A percentile compares a stretch with the other conserved stretches of the same genome.
phyloP scores from a whole-genome alignment of 2,329 filamentous ascomycete species.

The Dothidotthia symphoricarpi region DNA sequence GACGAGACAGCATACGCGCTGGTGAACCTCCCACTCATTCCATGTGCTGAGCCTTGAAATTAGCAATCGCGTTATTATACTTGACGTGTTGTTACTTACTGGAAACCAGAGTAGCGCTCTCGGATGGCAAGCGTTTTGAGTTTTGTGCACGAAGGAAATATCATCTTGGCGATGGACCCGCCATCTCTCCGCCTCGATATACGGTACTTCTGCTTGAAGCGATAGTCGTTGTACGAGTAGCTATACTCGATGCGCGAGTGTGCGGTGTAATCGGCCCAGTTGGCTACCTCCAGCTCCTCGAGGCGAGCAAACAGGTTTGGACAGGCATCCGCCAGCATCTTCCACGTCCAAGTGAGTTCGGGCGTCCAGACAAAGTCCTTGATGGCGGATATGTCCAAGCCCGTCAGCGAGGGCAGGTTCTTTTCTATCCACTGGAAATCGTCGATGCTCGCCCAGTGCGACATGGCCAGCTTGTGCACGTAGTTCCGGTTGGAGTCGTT shows the following conservation, averaged over 20 bases:
- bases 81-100: conserved; percentile 11
- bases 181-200: conserved; percentile 36
- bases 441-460: conserved; percentile 37
- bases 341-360: conserved; percentile 41
- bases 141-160: conserved; percentile 33
- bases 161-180: conserved; percentile 34
- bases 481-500: conserved; percentile 31
- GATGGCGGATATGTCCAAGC: conserved; percentile 37
- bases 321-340: conserved; percentile 32
- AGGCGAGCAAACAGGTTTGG: conserved; percentile 32
- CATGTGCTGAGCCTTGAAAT: conserved; percentile 21
- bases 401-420: conserved; percentile 35
- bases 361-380: conserved; percentile 42
- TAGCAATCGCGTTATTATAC: conserved; percentile 2
- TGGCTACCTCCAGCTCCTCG: conserved; percentile 37
- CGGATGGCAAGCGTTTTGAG: conserved; percentile 37
- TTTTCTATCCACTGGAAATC: conserved; percentile 41
- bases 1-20: conserved; percentile 38
- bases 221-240: conserved; percentile 40
- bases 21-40: conserved; percentile 42
- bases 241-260: conserved; percentile 40
- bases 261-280: conserved; percentile 40
- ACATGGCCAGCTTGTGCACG: conserved; percentile 38
- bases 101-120: conserved; percentile 35
- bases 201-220: conserved; percentile 37